phyloP scores from a whole-genome alignment of 139 green algal species.

The Tetradesmus obliquus region DNA sequence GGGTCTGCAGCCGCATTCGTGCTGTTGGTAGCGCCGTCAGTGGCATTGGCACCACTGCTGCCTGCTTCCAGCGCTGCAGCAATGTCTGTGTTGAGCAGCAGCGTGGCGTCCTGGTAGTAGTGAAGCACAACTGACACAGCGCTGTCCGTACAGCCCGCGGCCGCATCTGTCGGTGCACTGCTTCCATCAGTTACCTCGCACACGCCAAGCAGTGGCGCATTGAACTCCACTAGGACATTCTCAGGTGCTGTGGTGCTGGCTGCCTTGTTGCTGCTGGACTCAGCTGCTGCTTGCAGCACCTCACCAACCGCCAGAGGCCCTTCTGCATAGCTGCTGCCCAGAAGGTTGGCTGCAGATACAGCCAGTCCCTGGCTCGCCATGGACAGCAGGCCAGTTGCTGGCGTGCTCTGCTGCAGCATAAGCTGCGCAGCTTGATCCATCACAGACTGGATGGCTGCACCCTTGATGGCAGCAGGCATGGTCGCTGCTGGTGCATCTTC shows the following conservation, averaged over 20 bases:
- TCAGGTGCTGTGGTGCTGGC: background rate
- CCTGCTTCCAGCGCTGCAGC: background rate
- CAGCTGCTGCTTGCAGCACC: background rate
- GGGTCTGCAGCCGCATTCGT: background rate
- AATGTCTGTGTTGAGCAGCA: background rate
- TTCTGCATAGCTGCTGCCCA: background rate
- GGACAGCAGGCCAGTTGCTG: background rate
- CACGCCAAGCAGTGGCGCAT: background rate
- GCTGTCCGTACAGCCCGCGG: background rate
- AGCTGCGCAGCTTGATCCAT: background rate
- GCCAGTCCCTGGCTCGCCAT: background rate
- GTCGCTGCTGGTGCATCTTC: background rate
- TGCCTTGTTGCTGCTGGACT: background rate
- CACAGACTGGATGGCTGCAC: background rate
- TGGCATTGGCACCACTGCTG: background rate
- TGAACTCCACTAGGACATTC: constrained; percentile 3
- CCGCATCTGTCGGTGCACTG: background rate
- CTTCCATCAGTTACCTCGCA: background rate
- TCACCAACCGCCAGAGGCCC: background rate
- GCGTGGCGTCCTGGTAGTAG: background rate
- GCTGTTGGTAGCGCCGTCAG: background rate
- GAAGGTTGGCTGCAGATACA: background rate
- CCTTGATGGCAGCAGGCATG: background rate
- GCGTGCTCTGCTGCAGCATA: background rate
- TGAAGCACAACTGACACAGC: background rate